phyloP scores from a whole-genome alignment of 495 filamentous ascomycete genomes.

The Annulohypoxylon nitens region DNA sequence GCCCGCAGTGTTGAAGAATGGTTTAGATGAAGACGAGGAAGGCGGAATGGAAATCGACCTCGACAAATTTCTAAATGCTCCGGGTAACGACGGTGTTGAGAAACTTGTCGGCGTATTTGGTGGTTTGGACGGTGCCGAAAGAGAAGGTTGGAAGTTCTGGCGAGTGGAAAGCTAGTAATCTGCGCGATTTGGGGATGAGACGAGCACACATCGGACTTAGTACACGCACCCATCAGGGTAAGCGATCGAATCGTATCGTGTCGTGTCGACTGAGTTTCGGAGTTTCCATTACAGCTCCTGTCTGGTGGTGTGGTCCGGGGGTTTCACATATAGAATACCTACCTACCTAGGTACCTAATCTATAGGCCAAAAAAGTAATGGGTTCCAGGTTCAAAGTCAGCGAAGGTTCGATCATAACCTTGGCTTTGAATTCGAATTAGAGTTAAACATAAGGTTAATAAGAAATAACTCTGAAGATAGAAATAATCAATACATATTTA shows the following conservation, averaged over 20 bases:
- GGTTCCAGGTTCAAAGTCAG: not conserved
- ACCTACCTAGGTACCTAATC: too few relatives aligned
- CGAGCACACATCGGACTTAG: not conserved
- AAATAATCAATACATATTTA: slow-evolving; percentile 4
- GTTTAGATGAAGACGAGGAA: slow-evolving; percentile 72
- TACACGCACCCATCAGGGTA: not conserved
- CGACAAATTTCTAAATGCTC: slow-evolving; percentile 87
- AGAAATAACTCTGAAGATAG: not conserved
- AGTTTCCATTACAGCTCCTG: slow-evolving; percentile 11
- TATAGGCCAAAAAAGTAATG: not conserved
- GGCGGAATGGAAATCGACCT: slow-evolving; percentile 93
- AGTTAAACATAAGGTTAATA: slow-evolving; percentile 14
- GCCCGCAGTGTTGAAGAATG: slow-evolving; percentile 86
- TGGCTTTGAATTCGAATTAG: not conserved
- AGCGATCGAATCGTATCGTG: not conserved
- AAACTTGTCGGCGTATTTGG: slow-evolving; percentile 75
- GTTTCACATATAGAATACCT: slow-evolving; percentile 16
- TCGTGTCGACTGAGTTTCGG: not conserved
- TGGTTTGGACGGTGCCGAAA: slow-evolving; percentile 64
- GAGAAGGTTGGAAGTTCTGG: slow-evolving; percentile 97
- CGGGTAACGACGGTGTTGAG: slow-evolving; percentile 85
- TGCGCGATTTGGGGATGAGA: slow-evolving; percentile 1
- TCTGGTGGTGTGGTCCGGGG: not conserved
- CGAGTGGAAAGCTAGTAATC: slow-evolving; percentile 64
- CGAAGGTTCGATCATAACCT: not conserved